Evolutionary conservation across 495 filamentous ascomycete species (phyloP), one percentile per base, ranked within the genome.

Genomic region (Penicillium cinerascens): DNA sequence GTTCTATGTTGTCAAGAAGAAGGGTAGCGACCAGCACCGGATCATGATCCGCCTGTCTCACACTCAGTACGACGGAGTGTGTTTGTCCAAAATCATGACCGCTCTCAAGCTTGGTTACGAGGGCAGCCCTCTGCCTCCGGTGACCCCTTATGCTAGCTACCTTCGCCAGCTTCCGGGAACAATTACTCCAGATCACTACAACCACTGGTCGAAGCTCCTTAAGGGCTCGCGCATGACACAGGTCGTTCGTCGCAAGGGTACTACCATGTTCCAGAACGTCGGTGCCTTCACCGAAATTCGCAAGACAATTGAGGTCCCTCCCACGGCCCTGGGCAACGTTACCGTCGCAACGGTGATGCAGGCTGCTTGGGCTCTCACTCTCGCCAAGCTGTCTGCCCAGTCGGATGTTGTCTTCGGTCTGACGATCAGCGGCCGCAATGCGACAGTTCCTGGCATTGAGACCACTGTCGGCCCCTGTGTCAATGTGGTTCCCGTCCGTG

Each of bases 61-160:
- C 62, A 84, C 87, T 0, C 87, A 89, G 49, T 91, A 86, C 58
- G 87, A 89, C 56, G 87, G 84, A 33, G 77, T 88, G 1, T 88
- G 80, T 58, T 74, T 91, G 5, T 78, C 85, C 0, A 73, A 73
- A 27, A 78, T 89, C 16, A 75, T 88, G 46, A 57, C 70, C 4
- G 80, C 82, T 10, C 73, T 83, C 23, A 70, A 78, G 33, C 68
- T 70, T 17, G 71, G 71, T 0, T 87, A 84, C 59, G 68, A 76
- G 41, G 77, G 77, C n/a, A 64, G 71, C 33, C 53, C 65, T 4
- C 60, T 82, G 6, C 63, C 71, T 1, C 60, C 64, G 10, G 56
- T 77, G 10, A 71, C 71, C 3, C 78, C 83, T 0, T 88, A 83
- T 55, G 81, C 82, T 4, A 72, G 75, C 21, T 87, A 86, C 59